phyloP scores from a whole-genome alignment of 2,329 filamentous ascomycete genomes.

The Neurospora sp. region DNA sequence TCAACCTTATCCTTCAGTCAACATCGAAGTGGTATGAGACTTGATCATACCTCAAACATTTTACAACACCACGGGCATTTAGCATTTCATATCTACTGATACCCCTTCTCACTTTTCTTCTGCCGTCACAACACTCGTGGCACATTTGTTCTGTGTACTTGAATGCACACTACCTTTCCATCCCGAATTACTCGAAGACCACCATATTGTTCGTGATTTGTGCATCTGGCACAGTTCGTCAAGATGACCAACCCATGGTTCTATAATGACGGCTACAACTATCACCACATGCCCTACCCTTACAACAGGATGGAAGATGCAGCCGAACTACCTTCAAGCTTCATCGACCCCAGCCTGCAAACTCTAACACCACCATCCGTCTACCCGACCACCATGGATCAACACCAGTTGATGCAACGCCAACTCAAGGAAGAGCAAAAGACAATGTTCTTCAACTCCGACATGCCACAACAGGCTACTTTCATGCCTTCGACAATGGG shows the following conservation, averaged over 20 bases:
- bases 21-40: not conserved
- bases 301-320: constrained; percentile 4
- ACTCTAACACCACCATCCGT: constrained; percentile 14
- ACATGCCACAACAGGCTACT: constrained; percentile 1
- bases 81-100: not conserved
- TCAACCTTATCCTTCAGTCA: not conserved
- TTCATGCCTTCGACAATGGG: constrained; percentile 6
- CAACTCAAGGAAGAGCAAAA: constrained; percentile 22
- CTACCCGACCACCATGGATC: constrained; percentile 13
- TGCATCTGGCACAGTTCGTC: not conserved
- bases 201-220: not conserved
- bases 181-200: not conserved
- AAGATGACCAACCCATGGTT: not conserved
- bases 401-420: constrained; percentile 18
- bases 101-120: not conserved
- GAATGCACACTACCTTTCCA: not conserved
- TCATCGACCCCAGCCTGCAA: constrained; percentile 21
- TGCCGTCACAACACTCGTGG: not conserved
- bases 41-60: not conserved
- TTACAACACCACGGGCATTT: not conserved
- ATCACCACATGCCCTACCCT: not conserved
- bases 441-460: constrained; percentile 18
- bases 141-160: not conserved
- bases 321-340: constrained; percentile 2
- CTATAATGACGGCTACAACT: not conserved